These are phyloP conservation scores for Dendrobium huoshanense DNA, from an alignment of 106 monocot species.

Conservation along the genomic window DNA sequence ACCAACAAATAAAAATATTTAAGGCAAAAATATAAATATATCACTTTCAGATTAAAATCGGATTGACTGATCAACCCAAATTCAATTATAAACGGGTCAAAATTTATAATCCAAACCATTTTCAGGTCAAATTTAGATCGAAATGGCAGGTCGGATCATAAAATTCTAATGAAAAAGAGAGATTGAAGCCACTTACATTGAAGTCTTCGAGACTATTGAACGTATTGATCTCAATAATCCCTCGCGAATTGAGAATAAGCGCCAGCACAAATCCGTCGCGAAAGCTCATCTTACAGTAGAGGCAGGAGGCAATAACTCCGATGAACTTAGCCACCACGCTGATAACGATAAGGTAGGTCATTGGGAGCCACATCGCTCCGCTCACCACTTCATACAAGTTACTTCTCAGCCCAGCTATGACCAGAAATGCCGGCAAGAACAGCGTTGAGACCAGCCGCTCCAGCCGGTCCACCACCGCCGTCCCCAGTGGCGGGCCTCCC, in stretches of 20 bases:
- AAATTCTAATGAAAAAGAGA: too few relatives aligned
- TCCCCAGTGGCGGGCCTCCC: conserved; percentile 30
- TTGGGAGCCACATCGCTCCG: background rate
- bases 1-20: too few relatives aligned
- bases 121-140: too few relatives aligned
- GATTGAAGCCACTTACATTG: conserved; percentile 9
- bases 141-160: too few relatives aligned
- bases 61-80: too few relatives aligned
- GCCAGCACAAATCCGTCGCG: conserved; percentile 36
- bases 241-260: conserved; percentile 40
- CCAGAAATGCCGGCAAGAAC: conserved; percentile 21
- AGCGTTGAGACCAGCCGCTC: conserved; percentile 4
- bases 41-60: too few relatives aligned
- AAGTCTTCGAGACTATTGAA: conserved; percentile 23
- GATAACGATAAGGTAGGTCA: background rate
- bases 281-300: conserved; percentile 27
- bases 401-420: conserved; percentile 6
- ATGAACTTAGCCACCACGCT: conserved; percentile 24
- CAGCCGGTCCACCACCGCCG: conserved; percentile 18
- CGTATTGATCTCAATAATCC: conserved; percentile 44
- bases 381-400: background rate
- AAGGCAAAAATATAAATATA: too few relatives aligned
- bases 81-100: too few relatives aligned
- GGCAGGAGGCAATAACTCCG: conserved; percentile 21
- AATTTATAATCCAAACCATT: too few relatives aligned